Evolutionary conservation across 805 yeast species (phyloP), one percentile per base, ranked within the genome.

Genomic region (Nakazawaea peltata): DNA sequence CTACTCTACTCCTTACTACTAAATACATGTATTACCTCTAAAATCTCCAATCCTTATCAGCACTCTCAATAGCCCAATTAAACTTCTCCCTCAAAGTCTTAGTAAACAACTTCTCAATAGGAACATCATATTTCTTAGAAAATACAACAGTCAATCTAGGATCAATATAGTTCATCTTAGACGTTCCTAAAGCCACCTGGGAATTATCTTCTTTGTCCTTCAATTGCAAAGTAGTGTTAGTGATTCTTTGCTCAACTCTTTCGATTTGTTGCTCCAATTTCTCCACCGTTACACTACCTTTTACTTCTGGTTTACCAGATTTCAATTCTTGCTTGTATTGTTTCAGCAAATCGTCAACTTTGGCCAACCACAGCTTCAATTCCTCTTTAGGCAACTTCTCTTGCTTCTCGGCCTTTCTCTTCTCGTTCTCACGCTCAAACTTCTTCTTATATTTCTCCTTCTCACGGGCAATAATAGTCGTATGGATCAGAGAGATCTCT

Each of bases 131-230:
- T 57, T 77, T 83, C 57, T 87, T 88, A 34, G 94, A 73, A 51
- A 87, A 90, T 70, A 83, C 77, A 17, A 86, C 96, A 0, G 94
- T 77, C 46, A 90, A 63, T 44, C 97, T 69, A 18, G 97, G 97
- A 57, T 90, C 97, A 41, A 90, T 90, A 65, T 90, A 90, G 57
- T 90, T 90, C 69, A 84, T 76, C 63, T 90, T 90, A 18, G 95
- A 84, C 0, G 97, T 90, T 31, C 95, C 87, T 45, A 90, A 64
- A 0, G 97, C 88, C 19, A 90, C 97, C 45, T 84, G 84, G 0
- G 95, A 84, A 54, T 88, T 88, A 53, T 87, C 97, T 54, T 90
- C 95, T 56, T 84, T 87, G 54, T 88, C 97, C 56, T 86, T 81
- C 53, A 86, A 67, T 53, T 83, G 94, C 41, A 86, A 63, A 8